Conservation (phyloP, 768 basidiomycete species). For the Boletus rufocinnamomeus region DNA sequence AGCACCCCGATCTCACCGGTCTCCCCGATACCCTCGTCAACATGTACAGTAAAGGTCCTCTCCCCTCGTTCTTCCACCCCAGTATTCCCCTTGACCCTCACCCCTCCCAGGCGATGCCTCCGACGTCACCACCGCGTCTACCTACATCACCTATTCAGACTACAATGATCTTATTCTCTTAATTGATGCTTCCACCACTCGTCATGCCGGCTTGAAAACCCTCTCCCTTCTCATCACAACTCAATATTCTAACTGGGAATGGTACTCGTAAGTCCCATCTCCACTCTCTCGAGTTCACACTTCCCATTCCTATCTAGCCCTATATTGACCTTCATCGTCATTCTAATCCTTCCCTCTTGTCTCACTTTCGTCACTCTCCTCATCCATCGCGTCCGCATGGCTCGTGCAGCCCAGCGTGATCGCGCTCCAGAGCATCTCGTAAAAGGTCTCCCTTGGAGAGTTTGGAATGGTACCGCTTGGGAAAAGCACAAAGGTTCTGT, state of each 20-base stretch:
- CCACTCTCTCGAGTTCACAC: conserved; percentile 7
- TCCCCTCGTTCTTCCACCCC: conserved; percentile 30
- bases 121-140: conserved; percentile 80
- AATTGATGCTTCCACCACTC: conserved; percentile 73
- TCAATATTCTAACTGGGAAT: conserved; percentile 85
- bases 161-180: conserved; percentile 70
- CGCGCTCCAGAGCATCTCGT: conserved; percentile 84
- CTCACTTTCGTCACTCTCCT: conserved; percentile 89
- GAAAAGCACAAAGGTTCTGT: conserved; percentile 62
- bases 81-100: conserved; percentile 4
- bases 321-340: conserved; percentile 82
- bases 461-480: conserved; percentile 81
- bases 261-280: conserved; percentile 71
- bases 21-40: conserved; percentile 78
- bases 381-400: conserved; percentile 83
- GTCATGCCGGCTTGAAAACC: conserved; percentile 74
- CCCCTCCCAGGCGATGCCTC: conserved; percentile 69
- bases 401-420: conserved; percentile 79
- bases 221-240: conserved; percentile 76
- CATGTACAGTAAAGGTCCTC: conserved; percentile 87
- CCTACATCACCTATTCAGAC: conserved; percentile 85
- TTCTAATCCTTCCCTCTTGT: conserved; percentile 86
- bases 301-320: conserved; percentile 48
- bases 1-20: conserved; percentile 62
- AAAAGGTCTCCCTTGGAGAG: conserved; percentile 73